Conservation (phyloP, 2,329 filamentous ascomycete species). For the Epicoccum nigrum region DNA sequence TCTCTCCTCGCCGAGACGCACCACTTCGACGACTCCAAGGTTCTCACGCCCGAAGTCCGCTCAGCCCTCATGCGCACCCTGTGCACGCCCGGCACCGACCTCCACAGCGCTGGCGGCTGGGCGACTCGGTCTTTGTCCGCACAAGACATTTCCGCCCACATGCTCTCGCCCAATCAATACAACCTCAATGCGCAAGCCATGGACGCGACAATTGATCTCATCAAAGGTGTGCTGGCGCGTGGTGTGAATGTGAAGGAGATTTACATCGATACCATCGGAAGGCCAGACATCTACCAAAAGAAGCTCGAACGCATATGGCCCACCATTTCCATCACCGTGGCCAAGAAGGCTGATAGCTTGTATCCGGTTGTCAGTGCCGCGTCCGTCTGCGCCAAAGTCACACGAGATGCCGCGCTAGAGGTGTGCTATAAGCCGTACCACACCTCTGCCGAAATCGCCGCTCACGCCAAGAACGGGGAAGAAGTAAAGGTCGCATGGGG, state of each 20-base stretch:
- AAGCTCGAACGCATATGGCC: conserved; percentile 86
- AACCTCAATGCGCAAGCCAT: conserved; percentile 97
- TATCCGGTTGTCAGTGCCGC: conserved; percentile 94
- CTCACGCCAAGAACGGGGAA: conserved; percentile 35
- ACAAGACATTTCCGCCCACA: conserved; percentile 77
- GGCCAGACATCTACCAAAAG: conserved; percentile 80
- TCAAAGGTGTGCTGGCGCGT: conserved; percentile 74
- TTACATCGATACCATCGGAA: conserved; percentile 94
- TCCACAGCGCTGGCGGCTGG: conserved; percentile 76
- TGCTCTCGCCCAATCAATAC: conserved; percentile 73
- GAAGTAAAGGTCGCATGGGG: conserved; percentile 69
- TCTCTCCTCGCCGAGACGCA: conserved; percentile 78
- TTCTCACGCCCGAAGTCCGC: conserved; percentile 80
- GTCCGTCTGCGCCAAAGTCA: conserved; percentile 95
- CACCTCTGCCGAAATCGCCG: conserved; percentile 31
- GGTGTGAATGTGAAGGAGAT: conserved; percentile 87
- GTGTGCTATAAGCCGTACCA: conserved; percentile 68
- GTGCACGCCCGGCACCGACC: conserved; percentile 67
- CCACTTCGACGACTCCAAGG: conserved; percentile 95
- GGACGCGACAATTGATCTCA: conserved; percentile 86
- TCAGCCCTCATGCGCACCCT: conserved; percentile 73
- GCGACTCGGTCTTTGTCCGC: conserved; percentile 82
- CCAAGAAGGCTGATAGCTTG: conserved; percentile 83
- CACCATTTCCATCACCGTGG: conserved; percentile 59
- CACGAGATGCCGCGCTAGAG: conserved; percentile 86